Base-by-base conservation (phyloP, 805 yeast genomes). In the Dipodascopsis uninucleata region DNA sequence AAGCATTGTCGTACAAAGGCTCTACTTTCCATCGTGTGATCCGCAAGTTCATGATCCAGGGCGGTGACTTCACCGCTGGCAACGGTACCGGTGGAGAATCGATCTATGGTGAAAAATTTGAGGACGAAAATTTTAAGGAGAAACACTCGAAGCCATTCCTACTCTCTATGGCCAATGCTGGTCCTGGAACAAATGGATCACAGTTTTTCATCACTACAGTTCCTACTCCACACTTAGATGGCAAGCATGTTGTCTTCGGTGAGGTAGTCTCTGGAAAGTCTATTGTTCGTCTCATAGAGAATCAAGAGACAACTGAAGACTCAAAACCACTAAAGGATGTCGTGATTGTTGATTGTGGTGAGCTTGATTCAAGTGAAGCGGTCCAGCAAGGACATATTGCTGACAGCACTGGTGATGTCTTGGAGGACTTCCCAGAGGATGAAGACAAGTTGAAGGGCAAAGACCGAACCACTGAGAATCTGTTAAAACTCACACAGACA, bases 161-260 rank as follows among this genome's bases (percentile, higher is more conserved):
- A 56, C 75, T 90, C 57, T 85, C 95, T 5, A 93, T 90, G 97
- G 97, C 98, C 46, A 90, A 90, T 62, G 85, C 97, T 3, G 97
- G 97, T 14, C 88, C 95, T 47, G 79, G 82, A 64, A 90, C 97
- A 38, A 93, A 93, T 62, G 97, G 97, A 1, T 87, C 96, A 2
- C 97, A 90, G 67, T 93, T 87, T 59, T 90, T 90, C 65, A 80
- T 90, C 59, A 90, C 98, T 22, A 86, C 96, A 2, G 93, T 79
- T 2, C 81, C 87, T 32, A 87, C 97, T 1, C 96, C 97, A 5
- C 97, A 90, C 66, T 76, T 93, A 55, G 90, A 93, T 62, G 94
- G 90, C 21, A 90, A 90, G 65, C 98, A 93, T 64, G 97, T 89
- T 41, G 97, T 93, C 2, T 93, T 93, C 63, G 98, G 98, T 52